These are phyloP conservation scores for Vitis rotundifolia DNA, from an alignment of 164 flowering plant genomes.

Conservation along the genomic window DNA sequence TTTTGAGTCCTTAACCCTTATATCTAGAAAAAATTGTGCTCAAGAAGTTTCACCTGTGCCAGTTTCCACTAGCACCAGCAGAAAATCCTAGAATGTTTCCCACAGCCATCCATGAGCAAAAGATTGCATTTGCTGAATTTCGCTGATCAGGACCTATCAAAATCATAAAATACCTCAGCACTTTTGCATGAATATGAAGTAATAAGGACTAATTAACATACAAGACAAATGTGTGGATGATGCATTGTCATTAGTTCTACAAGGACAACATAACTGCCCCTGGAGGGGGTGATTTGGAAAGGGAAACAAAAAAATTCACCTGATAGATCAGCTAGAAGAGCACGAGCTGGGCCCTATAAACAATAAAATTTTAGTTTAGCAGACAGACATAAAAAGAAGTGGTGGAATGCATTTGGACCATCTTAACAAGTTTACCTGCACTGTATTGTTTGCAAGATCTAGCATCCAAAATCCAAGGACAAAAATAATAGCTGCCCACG, in stretches of 20 bases:
- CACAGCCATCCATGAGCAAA: slow-evolving; percentile 99
- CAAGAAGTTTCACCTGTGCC: slow-evolving; percentile 68
- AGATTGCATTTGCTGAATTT: slow-evolving; percentile 85
- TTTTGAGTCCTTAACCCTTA: not conserved
- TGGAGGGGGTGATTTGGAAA: not conserved
- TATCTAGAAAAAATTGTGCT: slow-evolving; percentile 1
- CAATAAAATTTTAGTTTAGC: slow-evolving; percentile 7
- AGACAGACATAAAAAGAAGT: not conserved
- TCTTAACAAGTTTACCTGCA: slow-evolving; percentile 60
- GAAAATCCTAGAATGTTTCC: slow-evolving; percentile 95
- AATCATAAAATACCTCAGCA: slow-evolving; percentile 3
- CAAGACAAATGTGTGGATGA: not conserved
- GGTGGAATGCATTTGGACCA: not conserved
- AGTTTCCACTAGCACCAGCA: slow-evolving; percentile 89
- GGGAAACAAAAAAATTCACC: slow-evolving; percentile 42
- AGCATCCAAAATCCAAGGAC: slow-evolving; percentile 97
- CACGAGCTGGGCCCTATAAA: slow-evolving; percentile 97
- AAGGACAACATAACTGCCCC: not conserved
- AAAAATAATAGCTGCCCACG: slow-evolving; percentile 83
- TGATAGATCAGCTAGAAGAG: slow-evolving; percentile 95
- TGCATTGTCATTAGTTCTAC: slow-evolving; percentile 8
- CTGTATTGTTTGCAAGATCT: slow-evolving; percentile 98
- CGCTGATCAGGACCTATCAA: slow-evolving; percentile 84
- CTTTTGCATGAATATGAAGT: not conserved
- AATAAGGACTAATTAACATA: not conserved